phyloP scores from a whole-genome alignment of 768 basidiomycete genomes.

The Paxillus rubicundulus region DNA sequence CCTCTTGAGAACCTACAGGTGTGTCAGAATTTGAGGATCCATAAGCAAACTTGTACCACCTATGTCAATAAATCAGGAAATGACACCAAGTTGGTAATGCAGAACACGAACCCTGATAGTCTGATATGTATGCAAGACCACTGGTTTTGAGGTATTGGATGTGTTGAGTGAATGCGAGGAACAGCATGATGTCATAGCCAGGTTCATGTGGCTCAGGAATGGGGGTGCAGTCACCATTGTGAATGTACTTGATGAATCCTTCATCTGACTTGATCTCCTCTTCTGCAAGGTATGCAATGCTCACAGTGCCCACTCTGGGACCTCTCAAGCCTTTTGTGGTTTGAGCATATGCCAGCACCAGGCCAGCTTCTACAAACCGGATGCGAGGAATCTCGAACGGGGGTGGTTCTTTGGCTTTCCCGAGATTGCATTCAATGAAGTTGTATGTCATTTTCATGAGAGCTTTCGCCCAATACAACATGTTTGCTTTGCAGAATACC shows the following conservation, averaged over 20 bases:
- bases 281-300: constrained; percentile 3
- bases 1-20: constrained; percentile 5
- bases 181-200: background rate
- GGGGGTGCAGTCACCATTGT: too few species aligned
- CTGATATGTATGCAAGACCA: constrained; percentile 1
- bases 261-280: too few species aligned
- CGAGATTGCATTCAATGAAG: constrained; percentile 3
- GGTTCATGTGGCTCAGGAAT: background rate
- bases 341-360: too few species aligned
- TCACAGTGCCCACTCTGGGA: too few species aligned
- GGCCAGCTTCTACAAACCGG: constrained; percentile 6
- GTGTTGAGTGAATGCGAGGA: constrained; percentile 9
- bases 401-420: too few species aligned
- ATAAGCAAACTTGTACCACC: background rate
- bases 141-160: constrained; percentile 3
- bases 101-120: constrained; percentile 10
- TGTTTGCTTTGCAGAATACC: constrained; percentile 3
- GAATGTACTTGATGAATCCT: too few species aligned
- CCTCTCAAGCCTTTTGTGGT: too few species aligned
- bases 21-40: constrained; percentile 6
- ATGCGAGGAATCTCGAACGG: too few species aligned
- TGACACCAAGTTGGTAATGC: too few species aligned
- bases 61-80: background rate
- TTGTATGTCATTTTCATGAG: constrained; percentile 4
- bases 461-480: constrained; percentile 10